Evolutionary conservation across 2,329 filamentous ascomycete genomes (phyloP), one percentile per base, ranked within the genome.

Genomic region (Polychaeton citri): DNA sequence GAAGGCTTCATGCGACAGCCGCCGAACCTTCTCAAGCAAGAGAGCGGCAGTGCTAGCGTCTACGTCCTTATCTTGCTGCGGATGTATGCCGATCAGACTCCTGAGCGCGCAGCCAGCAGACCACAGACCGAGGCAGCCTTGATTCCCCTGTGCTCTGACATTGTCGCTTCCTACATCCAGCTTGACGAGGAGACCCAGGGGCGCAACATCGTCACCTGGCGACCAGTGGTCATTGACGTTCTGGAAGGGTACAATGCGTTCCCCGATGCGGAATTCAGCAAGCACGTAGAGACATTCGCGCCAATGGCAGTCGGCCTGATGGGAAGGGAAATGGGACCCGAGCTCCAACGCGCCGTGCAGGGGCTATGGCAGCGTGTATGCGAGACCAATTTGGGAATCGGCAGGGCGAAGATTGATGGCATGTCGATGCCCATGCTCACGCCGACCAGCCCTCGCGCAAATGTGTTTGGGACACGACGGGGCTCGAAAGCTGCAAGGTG

Each of bases 1-100:
- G 90, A 98, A 58, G 90, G 92, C 1, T 99, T 98, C 69, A 99
- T 99, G 90, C 94, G 93, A 63, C 90, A 98, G 56, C 88, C 90
- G 12, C 90, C 90, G 2, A 99, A 99, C 52, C 69, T 99, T 9
- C 72, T 99, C 19, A 98, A 98, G 64, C 90, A 99, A 58, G 90
- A 99, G 63, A 84, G 76, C 42, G 88, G 90, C 28, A 83, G 81
- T 37, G 90, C 90, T 1, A 83, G 84, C 2, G 95, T 92, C 2
- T 99, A 98, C 57, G 85, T 98, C 21, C 81, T 81, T 42, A 98
- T 99, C 46, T 66, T 99, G 19, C 85, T 98, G 62, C 74, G 90
- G 34, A 98, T 99, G 90, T 98, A 94, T 60, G 81, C 84, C 33
- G 90, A 99, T 53, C 79, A 81, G 41, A 75, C 79, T 24, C 78